Evolutionary conservation across 208 protist species (phyloP).

Genomic region (Leishmania amazonensis): DNA sequence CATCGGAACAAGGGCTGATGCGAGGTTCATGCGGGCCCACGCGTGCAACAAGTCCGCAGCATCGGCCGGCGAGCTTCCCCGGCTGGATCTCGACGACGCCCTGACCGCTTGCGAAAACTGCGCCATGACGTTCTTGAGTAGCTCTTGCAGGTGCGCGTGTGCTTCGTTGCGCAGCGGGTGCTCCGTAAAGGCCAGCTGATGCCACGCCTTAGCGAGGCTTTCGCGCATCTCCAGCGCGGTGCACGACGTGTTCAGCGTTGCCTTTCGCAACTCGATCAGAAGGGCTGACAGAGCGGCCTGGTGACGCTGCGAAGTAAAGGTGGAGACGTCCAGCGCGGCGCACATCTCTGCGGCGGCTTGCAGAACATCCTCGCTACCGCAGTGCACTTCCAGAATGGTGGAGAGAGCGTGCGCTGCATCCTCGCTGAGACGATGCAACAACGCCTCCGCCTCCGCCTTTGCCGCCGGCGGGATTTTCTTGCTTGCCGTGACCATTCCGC

Average conservation of each 20-base stretch:
- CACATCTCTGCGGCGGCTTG: constrained; percentile 46
- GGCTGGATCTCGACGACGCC: neutral
- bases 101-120: constrained; percentile 35
- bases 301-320: constrained; percentile 52
- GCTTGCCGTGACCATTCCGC: constrained; percentile 4
- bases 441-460: constrained; percentile 30
- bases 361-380: constrained; percentile 52
- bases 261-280: constrained; percentile 63
- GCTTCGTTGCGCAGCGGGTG: constrained; percentile 66
- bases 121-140: constrained; percentile 50
- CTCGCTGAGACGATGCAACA: constrained; percentile 49
- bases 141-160: constrained; percentile 68
- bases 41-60: constrained; percentile 32
- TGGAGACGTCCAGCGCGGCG: constrained; percentile 55
- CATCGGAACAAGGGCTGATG: constrained; percentile 52
- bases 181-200: constrained; percentile 55
- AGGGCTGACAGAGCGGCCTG: constrained; percentile 45
- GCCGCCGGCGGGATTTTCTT: constrained; percentile 21
- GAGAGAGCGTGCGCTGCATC: constrained; percentile 50
- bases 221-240: constrained; percentile 27
- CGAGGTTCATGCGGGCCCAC: constrained; percentile 67
- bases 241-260: constrained; percentile 36
- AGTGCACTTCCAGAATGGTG: constrained; percentile 56
- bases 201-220: constrained; percentile 69
- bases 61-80: constrained; percentile 2